These are phyloP conservation scores for Gracilaria gracilis DNA, from an alignment of 23 red algal genomes.

Conservation along the genomic window DNA sequence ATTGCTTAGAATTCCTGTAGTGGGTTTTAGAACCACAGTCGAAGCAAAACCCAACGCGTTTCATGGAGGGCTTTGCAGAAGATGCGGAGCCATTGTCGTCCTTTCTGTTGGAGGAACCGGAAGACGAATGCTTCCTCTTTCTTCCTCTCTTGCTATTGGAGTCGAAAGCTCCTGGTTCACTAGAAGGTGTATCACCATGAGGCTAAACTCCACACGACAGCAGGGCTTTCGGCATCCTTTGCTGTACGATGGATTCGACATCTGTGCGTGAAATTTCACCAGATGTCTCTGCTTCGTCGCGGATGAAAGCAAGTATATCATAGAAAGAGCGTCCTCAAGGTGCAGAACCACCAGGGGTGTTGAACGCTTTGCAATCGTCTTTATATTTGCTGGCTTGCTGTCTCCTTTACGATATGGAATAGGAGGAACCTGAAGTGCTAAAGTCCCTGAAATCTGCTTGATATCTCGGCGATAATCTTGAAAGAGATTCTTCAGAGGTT, in stretches of 20 bases:
- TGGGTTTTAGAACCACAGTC: neutral
- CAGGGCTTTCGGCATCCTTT: no score
- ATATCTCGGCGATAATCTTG: neutral
- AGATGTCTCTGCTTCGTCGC: neutral
- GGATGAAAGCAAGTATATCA: neutral
- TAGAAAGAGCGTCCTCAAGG: constrained; percentile 20
- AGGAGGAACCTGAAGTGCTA: neutral
- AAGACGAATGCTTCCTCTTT: no score
- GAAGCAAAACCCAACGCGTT: neutral
- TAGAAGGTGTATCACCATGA: no score
- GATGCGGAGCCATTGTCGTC: no score
- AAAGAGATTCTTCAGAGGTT: no score
- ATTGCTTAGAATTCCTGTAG: neutral
- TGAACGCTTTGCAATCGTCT: neutral
- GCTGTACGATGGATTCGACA: no score
- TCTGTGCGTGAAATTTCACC: neutral
- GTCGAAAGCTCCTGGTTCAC: no score
- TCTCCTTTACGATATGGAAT: neutral
- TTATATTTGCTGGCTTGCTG: neutral
- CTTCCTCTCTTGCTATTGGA: no score
- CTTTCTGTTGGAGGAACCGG: no score
- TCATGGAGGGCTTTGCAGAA: neutral
- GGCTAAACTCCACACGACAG: no score
- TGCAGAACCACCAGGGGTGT: neutral
- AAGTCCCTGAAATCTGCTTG: neutral